Evolutionary conservation across 2,329 filamentous ascomycete genomes (phyloP), one percentile per base, ranked within the genome.

Genomic region (Hymenoscyphus infarciens): DNA sequence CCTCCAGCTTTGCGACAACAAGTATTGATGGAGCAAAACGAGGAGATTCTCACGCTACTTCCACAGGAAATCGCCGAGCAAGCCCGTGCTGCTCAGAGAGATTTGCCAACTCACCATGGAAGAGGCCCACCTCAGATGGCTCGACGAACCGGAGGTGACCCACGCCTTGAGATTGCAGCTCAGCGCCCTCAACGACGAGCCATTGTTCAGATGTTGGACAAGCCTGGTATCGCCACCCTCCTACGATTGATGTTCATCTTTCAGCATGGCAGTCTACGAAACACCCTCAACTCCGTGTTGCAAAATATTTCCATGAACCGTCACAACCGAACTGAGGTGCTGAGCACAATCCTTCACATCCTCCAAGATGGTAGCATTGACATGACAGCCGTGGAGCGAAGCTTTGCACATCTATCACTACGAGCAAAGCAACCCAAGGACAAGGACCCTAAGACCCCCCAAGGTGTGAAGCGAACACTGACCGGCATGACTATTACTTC

Each of bases 171-270:
- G 29, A 59, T 57, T 35, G 64, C 60, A 42, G 54, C 61, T 15
- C 67, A 72, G 57, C 94, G 92, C 77, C 78, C 82, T 42, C 88
- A 90, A 71, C 87, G 91, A 62, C 89, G 90, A 65, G 88, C 91
- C 25, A 90, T 96, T 63, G 90, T 97, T 27, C 95, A 99, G 74
- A 97, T 99, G 89, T 85, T 99, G 33, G 95, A 99, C 76, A 97
- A 97, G 77, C 85, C 93, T 56, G 95, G 96, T 29, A 88, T 99
- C 68, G 95, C 96, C 29, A 98, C 95, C n/a, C 80, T 99, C 38
- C 82, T 99, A 53, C 91, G 96, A n/a, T 83, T 99, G 10, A 97
- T 99, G 94, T 99, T 99, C 75, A 92, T 98, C 70, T 90, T 91
- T 56, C 91, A 97, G 68, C 91, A 94, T 67, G 91, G 91, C 25